These are phyloP conservation scores for Linnemannia hyalina DNA, from an alignment of 192 early-diverging fungal genomes.

Conservation along the genomic window DNA sequence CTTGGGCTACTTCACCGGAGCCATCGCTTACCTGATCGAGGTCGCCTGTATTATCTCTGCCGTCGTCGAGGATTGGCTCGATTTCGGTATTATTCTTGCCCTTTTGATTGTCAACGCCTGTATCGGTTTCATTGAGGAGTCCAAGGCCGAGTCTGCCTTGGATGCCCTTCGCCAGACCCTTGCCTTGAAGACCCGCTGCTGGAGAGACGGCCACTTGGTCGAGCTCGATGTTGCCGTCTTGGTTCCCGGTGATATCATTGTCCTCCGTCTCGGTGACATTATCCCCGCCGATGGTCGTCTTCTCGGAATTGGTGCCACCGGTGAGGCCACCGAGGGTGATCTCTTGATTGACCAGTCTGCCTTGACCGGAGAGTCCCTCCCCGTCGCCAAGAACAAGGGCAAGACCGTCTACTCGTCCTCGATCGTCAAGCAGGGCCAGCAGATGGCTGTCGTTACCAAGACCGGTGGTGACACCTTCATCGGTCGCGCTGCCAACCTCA, in stretches of 20 bases:
- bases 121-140: slow-evolving; percentile 94
- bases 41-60: slow-evolving; percentile 85
- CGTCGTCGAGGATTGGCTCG: slow-evolving; percentile 72
- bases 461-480: slow-evolving; percentile 94
- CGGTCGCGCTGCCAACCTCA: slow-evolving; percentile 92
- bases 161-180: slow-evolving; percentile 95
- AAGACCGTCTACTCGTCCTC: slow-evolving; percentile 90
- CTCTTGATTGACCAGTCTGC: slow-evolving; percentile 93
- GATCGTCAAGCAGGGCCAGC: slow-evolving; percentile 94
- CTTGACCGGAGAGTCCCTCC: slow-evolving; percentile 93
- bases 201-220: slow-evolving; percentile 80
- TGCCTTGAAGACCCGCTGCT: slow-evolving; percentile 85
- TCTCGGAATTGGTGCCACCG: slow-evolving; percentile 79
- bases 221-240: slow-evolving; percentile 80
- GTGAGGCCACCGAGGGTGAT: slow-evolving; percentile 79
- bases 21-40: slow-evolving; percentile 91
- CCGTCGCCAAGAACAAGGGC: slow-evolving; percentile 86
- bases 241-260: slow-evolving; percentile 94
- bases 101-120: slow-evolving; percentile 87
- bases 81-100: slow-evolving; percentile 86
- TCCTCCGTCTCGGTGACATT: slow-evolving; percentile 93
- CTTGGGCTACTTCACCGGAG: slow-evolving; percentile 85
- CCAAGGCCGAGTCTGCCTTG: slow-evolving; percentile 91
- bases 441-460: slow-evolving; percentile 91
- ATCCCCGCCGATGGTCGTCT: slow-evolving; percentile 91